Evolutionary conservation across 2,329 filamentous ascomycete species (phyloP), one percentile per base, ranked within the genome.

Genomic region (Penicillium sp.): DNA sequence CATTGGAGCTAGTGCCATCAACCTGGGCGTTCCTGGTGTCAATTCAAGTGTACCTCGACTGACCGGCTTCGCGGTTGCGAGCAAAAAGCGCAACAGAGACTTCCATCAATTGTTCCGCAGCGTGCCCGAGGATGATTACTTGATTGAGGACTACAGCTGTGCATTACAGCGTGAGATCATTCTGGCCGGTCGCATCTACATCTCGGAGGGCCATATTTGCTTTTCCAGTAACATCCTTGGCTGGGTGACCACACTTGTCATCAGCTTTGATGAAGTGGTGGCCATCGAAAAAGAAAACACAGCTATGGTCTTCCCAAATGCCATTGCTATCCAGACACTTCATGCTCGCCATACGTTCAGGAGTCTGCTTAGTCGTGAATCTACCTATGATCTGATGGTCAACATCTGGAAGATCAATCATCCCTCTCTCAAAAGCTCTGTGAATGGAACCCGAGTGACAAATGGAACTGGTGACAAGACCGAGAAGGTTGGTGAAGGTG

Each of bases 151-250:
- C 74, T 99, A 98, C 74, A 97, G 95, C 74, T 97, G 95, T 72
- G 95, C 95, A 4, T 76, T 99, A 57, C 95, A 99, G 74, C 87
- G 93, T 64, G 96, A 99, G 71, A 99, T 99, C 59, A 84, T 99
- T 35, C 87, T 96, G 7, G 95, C 97, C 65, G 95, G 95, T 6
- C 86, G 95, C 42, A 83, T 99, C 14, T 99, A 99, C 70, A 91
- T 99, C 43, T 98, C 95, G 0, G 95, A 99, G 77, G 93, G 93
- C 11, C 93, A 99, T 71, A 86, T 99, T 47, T 99, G 95, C 79
- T 99, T 99, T 76, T 97, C 93, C 69, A 98, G 95, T 80, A 99
- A 99, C 72, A 99, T 99, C 64, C 85, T 99, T 47, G 95, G 95
- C 53, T 99, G 95, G 95, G 90, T 96, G 22, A 99, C 95, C 0